phyloP scores from a whole-genome alignment of 352 stramenopile species.

The Phytophthora litchii region DNA sequence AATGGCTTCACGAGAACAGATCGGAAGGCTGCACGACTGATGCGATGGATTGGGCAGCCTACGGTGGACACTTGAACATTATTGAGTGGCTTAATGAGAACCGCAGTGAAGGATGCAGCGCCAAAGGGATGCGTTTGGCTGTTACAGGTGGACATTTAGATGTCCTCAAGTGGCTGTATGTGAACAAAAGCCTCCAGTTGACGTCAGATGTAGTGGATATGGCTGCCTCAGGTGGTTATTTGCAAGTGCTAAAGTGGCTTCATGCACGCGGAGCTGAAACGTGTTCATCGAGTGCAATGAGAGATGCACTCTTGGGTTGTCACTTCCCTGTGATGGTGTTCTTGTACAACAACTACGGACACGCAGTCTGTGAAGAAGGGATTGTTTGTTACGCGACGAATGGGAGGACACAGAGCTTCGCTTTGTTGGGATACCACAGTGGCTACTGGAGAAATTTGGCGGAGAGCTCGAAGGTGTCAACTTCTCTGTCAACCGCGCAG shows the following conservation, averaged over 20 bases:
- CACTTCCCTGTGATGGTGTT: conserved; percentile 32
- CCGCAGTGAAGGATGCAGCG: conserved; percentile 14
- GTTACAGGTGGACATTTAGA: conserved; percentile 18
- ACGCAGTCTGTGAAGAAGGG: conserved; percentile 14
- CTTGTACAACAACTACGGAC: conserved; percentile 21
- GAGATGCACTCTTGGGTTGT: conserved; percentile 18
- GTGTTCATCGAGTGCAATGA: conserved; percentile 24
- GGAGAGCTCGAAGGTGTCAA: conserved; percentile 13
- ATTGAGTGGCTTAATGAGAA: conserved; percentile 28
- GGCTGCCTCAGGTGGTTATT: conserved; percentile 15
- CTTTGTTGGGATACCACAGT: conserved; percentile 11
- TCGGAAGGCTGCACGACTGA: conserved; percentile 21
- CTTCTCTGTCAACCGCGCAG: conserved; percentile 22
- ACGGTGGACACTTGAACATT: conserved; percentile 15
- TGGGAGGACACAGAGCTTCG: conserved; percentile 24
- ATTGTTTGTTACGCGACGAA: conserved; percentile 22
- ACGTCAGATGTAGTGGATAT: conserved; percentile 15
- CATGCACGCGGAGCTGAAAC: conserved; percentile 9
- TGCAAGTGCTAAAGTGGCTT: conserved; percentile 23
- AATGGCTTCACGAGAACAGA: conserved; percentile 28
- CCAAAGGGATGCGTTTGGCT: conserved; percentile 21
- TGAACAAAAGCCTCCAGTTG: conserved; percentile 5
- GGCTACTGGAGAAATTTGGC: conserved; percentile 23
- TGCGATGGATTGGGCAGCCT: conserved; percentile 32
- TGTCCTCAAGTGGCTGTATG: conserved; percentile 28